These are phyloP conservation scores for Colletotrichum echinochloae DNA, from an alignment of 2,329 filamentous ascomycete genomes.

Conservation along the genomic window DNA sequence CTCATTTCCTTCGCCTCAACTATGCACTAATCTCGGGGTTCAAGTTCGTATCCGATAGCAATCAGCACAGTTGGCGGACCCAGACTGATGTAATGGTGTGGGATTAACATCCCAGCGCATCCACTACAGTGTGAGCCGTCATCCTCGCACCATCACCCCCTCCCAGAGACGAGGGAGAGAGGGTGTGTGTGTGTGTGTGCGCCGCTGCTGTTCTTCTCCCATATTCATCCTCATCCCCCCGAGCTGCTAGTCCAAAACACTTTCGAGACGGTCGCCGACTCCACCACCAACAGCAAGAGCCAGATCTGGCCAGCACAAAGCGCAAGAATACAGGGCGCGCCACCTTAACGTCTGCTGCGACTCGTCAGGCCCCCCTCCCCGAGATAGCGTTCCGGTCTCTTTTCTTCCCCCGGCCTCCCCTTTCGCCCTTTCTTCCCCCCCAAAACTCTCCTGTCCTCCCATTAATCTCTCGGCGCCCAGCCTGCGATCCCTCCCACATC, in stretches of 20 bases:
- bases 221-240: conserved; percentile 41
- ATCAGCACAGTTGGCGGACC: conserved; percentile 13
- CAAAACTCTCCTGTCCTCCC: conserved; percentile 21
- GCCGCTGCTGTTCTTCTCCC: conserved; percentile 33
- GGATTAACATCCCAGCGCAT: background rate
- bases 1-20: background rate
- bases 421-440: conserved; percentile 25
- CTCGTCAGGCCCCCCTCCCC: conserved; percentile 30
- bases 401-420: conserved; percentile 26
- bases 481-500: conserved; percentile 43
- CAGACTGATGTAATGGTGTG: background rate
- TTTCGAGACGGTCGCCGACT: conserved; percentile 43
- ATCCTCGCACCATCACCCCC: conserved; percentile 4
- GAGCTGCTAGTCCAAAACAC: conserved; percentile 42
- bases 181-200: background rate
- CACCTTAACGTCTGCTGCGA: conserved; percentile 10
- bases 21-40: background rate
- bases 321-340: conserved; percentile 32
- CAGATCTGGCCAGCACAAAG: conserved; percentile 31
- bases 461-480: conserved; percentile 44
- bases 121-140: conserved; percentile 21
- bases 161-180: background rate
- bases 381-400: conserved; percentile 33
- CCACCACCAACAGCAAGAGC: conserved; percentile 30
- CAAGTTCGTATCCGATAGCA: conserved; percentile 23